Evolutionary conservation across 345 rosid species (phyloP).

Genomic region (Carallia pectinifolia): DNA sequence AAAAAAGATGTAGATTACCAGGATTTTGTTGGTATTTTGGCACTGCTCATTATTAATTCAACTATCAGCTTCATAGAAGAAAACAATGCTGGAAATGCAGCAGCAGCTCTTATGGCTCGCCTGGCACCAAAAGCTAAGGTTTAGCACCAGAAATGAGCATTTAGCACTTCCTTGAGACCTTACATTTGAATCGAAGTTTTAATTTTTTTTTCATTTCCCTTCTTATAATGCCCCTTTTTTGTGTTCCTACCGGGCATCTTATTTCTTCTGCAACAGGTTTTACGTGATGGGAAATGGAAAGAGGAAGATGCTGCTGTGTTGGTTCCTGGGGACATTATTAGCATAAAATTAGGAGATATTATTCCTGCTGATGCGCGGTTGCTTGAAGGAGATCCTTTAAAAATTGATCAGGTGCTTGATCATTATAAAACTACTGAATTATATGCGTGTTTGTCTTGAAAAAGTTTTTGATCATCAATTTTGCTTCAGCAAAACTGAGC

Average conservation of each 20-base stretch:
- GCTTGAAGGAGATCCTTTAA: conserved; percentile 63
- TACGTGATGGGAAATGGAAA: conserved; percentile 50
- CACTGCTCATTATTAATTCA: conserved; percentile 48
- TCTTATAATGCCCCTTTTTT: neutral
- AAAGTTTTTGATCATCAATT: too few species aligned
- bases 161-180: too few species aligned
- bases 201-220: neutral
- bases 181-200: too few species aligned
- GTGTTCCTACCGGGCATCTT: neutral
- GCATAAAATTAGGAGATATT: conserved; percentile 59
- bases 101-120: conserved; percentile 59
- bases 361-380: conserved; percentile 63
- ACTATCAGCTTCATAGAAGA: conserved; percentile 57
- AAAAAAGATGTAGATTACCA: conserved; percentile 36
- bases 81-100: conserved; percentile 60
- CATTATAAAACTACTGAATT: neutral
- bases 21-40: conserved; percentile 47
- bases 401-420: conserved; percentile 49
- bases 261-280: conserved; percentile 23
- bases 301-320: conserved; percentile 52
- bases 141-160: neutral
- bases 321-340: conserved; percentile 55
- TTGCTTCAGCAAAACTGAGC: too few species aligned
- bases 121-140: conserved; percentile 60
- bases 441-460: too few species aligned